phyloP scores from a whole-genome alignment of 2,329 filamentous ascomycete genomes.

The Alternaria conjuncta region DNA sequence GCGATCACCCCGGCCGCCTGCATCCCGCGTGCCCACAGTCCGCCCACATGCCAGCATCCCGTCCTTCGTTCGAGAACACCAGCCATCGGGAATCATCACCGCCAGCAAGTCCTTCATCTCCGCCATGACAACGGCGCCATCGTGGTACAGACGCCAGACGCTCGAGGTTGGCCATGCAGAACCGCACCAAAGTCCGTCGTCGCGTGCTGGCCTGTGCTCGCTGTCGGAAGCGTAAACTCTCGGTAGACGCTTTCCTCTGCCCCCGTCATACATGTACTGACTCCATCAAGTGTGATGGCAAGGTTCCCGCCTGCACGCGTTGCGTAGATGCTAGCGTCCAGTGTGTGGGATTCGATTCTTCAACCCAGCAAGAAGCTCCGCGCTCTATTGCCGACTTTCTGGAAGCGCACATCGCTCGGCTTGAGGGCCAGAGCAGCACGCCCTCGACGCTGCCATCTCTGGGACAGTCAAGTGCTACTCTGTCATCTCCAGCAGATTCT shows the following conservation, averaged over 20 bases:
- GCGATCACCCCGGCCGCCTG: slow-evolving; percentile 19
- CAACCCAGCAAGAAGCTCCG: slow-evolving; percentile 41
- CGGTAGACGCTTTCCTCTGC: slow-evolving; percentile 27
- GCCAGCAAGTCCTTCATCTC: slow-evolving; percentile 6
- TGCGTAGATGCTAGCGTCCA: slow-evolving; percentile 40
- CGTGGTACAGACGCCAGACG: slow-evolving; percentile 19
- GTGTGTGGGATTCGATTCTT: slow-evolving; percentile 46
- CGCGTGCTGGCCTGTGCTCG: slow-evolving; percentile 46
- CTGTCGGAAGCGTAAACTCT: slow-evolving; percentile 46
- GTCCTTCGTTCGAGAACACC: slow-evolving; percentile 11
- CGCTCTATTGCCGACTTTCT: slow-evolving; percentile 44
- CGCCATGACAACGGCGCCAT: slow-evolving; percentile 31
- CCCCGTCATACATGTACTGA: slow-evolving; percentile 5
- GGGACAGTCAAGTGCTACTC: slow-evolving; percentile 18
- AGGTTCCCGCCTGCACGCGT: slow-evolving; percentile 43
- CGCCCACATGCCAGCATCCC: slow-evolving; percentile 7
- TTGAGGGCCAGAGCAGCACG: slow-evolving; percentile 28
- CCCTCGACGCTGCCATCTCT: slow-evolving; percentile 22
- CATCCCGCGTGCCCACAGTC: slow-evolving; percentile 11
- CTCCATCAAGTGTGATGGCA: slow-evolving; percentile 41
- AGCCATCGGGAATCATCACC: slow-evolving; percentile 16
- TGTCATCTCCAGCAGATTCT: slow-evolving; percentile 37
- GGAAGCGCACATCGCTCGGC: slow-evolving; percentile 39
- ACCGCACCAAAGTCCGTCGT: slow-evolving; percentile 42
- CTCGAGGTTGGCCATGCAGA: slow-evolving; percentile 34